Evolutionary conservation across 805 yeast genomes (phyloP).

Genomic region (Sugiyamaella qingdaonensis): DNA sequence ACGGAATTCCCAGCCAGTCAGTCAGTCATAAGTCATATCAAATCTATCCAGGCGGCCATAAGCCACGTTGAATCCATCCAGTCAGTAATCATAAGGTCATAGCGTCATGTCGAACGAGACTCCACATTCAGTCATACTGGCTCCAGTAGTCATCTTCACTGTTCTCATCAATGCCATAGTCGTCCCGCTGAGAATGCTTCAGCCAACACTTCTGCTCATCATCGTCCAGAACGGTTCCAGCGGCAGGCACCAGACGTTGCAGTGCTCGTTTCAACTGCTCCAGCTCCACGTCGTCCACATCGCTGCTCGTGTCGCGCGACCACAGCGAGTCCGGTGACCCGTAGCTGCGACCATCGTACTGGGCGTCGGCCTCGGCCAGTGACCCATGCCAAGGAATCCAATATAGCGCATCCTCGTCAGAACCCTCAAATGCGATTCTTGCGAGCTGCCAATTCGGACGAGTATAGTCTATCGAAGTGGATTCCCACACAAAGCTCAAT

Average conservation of each 20-base stretch:
- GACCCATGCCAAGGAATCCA: constrained; percentile 22
- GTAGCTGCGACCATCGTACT: constrained; percentile 9
- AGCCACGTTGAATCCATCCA: too few species aligned
- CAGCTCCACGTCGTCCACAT: neutral
- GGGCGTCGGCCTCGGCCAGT: constrained; percentile 19
- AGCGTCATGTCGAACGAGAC: too few species aligned
- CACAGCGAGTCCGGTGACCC: neutral
- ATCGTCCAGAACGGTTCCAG: neutral
- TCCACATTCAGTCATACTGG: constrained; percentile 5
- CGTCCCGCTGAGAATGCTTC: neutral
- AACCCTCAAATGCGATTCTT: constrained; percentile 17
- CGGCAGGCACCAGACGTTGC: neutral
- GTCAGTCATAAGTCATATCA: too few species aligned
- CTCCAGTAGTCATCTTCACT: constrained; percentile 17
- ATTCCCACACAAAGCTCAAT: constrained; percentile 25
- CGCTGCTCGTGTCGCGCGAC: neutral
- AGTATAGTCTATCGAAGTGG: constrained; percentile 12
- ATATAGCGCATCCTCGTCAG: constrained; percentile 23
- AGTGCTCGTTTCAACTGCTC: neutral
- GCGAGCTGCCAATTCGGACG: constrained; percentile 15
- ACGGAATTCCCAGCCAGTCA: too few species aligned
- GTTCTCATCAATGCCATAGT: neutral
- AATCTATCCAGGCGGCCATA: too few species aligned
- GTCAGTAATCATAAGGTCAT: too few species aligned
- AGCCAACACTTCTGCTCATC: neutral